Conservation (phyloP, 2,329 filamentous ascomycete genomes). For the Nigrospora sphaerica region DNA sequence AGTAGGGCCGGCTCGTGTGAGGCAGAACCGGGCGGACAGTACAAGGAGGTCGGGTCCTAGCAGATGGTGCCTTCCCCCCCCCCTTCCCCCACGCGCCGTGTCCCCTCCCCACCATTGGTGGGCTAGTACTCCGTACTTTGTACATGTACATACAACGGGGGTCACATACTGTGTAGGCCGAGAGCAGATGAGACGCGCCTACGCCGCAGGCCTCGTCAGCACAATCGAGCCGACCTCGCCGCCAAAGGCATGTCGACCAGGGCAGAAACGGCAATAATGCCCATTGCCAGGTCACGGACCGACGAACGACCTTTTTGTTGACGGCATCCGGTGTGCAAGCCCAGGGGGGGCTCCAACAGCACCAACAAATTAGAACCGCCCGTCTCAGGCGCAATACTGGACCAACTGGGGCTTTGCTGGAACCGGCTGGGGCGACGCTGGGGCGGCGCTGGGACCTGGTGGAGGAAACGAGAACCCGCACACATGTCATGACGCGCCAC, state of each 20-base stretch:
- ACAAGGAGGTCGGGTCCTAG: neutral
- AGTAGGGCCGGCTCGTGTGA: conserved; percentile 1
- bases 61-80: neutral
- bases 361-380: neutral
- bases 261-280: too few species aligned
- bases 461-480: neutral
- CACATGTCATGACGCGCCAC: neutral
- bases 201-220: too few species aligned
- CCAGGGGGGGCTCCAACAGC: too few species aligned
- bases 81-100: neutral
- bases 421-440: neutral
- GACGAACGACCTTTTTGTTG: neutral
- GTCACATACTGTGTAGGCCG: neutral
- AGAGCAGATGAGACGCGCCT: neutral
- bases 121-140: neutral
- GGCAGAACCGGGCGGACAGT: neutral
- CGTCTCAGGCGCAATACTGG: neutral
- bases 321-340: neutral
- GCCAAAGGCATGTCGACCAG: too few species aligned
- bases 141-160: neutral
- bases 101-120: neutral
- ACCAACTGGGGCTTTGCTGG: neutral
- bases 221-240: too few species aligned
- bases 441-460: neutral
- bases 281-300: too few species aligned